Percentiles rank a stretch among this genome's conserved stretches.
These are phyloP conservation scores for Rubroshorea leprosula DNA, from an alignment of 345 rosid genomes.

Conservation along the genomic window DNA sequence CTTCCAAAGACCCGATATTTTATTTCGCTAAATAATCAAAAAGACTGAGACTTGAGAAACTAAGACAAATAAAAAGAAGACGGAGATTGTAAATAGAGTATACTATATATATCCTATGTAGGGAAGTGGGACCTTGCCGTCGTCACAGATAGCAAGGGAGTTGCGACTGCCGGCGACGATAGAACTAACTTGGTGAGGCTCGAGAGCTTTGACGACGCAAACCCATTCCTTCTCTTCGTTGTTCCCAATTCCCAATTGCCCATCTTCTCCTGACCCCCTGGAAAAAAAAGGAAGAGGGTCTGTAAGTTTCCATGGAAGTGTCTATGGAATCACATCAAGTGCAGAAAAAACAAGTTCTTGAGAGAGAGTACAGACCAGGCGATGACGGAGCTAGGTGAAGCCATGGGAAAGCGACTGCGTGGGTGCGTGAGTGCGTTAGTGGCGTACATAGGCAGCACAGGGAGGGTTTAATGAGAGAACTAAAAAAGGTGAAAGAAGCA, in stretches of 20 bases:
- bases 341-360: neutral
- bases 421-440: neutral
- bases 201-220: slow-evolving; percentile 62
- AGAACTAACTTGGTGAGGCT: slow-evolving; percentile 60
- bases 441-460: neutral
- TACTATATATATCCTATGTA: too few relatives aligned
- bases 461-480: neutral
- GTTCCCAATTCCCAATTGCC: slow-evolving; percentile 83
- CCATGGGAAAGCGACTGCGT: slow-evolving; percentile 24
- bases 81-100: too few relatives aligned
- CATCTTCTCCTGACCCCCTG: slow-evolving; percentile 99
- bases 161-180: slow-evolving; percentile 96
- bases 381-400: slow-evolving; percentile 37
- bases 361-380: slow-evolving; percentile 34
- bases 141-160: slow-evolving; percentile 96
- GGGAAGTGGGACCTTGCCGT: slow-evolving; percentile 61
- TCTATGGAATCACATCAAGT: too few relatives aligned
- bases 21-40: neutral
- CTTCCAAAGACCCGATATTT: neutral
- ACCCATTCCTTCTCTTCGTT: slow-evolving; percentile 81
- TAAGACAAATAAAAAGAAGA: slow-evolving; percentile 4
- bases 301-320: neutral
- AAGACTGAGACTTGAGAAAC: neutral
- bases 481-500: neutral
- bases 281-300: neutral